Conservation (phyloP, 140 eudicot species). For the Oenanthe javanica region DNA sequence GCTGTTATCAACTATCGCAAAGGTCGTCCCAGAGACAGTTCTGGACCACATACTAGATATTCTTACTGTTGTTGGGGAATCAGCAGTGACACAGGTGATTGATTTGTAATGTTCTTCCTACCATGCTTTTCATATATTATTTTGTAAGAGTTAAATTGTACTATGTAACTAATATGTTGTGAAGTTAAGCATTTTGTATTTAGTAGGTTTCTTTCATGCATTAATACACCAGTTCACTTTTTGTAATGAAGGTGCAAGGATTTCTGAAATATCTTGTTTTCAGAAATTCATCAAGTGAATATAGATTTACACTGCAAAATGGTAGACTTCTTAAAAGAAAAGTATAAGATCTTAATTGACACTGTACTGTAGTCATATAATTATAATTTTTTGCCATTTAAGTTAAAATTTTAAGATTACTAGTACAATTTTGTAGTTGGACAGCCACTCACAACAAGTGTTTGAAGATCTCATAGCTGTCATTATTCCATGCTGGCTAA, state of each 20-base stretch:
- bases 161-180: background rate
- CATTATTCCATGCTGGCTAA: conserved; percentile 80
- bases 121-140: background rate
- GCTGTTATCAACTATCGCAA: conserved; percentile 60
- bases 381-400: background rate
- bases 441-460: conserved; percentile 59
- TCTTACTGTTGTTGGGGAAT: conserved; percentile 51
- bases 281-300: background rate
- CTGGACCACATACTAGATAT: conserved; percentile 67
- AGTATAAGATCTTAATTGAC: background rate
- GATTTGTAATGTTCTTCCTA: background rate
- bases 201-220: background rate
- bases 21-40: conserved; percentile 56
- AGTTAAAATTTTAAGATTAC: background rate
- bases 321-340: background rate
- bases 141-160: background rate
- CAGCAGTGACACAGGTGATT: conserved; percentile 70
- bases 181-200: background rate
- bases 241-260: background rate
- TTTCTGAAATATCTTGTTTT: background rate
- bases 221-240: background rate
- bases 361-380: background rate
- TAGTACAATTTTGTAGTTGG: conserved; percentile 36
- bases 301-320: background rate
- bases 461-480: conserved; percentile 80